Percentiles rank a stretch among this genome's conserved stretches.
These are phyloP conservation scores for Stramenopiles sp. DNA, from an alignment of 352 stramenopile genomes.

Conservation along the genomic window DNA sequence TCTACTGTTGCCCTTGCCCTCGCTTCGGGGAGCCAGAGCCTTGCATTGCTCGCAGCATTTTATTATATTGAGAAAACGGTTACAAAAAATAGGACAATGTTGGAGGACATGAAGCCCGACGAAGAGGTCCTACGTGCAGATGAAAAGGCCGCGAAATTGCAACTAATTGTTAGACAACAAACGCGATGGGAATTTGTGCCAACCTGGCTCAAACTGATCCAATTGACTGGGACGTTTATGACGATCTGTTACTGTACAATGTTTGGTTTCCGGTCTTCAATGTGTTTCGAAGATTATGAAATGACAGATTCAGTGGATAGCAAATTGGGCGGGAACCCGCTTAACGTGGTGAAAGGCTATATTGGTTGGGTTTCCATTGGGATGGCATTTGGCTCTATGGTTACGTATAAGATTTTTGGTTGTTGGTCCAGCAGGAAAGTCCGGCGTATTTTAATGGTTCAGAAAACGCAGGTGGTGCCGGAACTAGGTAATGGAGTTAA, in stretches of 20 bases:
- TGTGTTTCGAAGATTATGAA: slow-evolving; percentile 23
- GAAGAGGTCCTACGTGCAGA: slow-evolving; percentile 23
- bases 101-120: slow-evolving; percentile 19
- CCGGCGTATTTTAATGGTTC: no score
- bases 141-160: background rate
- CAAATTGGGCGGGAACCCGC: slow-evolving; percentile 20
- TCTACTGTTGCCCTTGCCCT: slow-evolving; percentile 13
- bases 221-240: slow-evolving; percentile 19
- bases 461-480: no score
- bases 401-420: no score
- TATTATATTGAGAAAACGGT: slow-evolving; percentile 23
- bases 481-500: no score
- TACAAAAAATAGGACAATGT: slow-evolving; percentile 20
- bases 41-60: slow-evolving; percentile 20
- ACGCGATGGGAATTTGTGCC: slow-evolving; percentile 17
- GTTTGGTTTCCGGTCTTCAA: background rate
- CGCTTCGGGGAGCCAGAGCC: slow-evolving; percentile 6
- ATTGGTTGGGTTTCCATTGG: no score
- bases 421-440: no score
- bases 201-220: background rate
- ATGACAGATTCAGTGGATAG: slow-evolving; percentile 22
- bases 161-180: background rate
- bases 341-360: slow-evolving; percentile 27
- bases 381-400: no score
- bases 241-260: slow-evolving; percentile 20